A percentile compares a stretch with the other conserved stretches of the same genome.
Conservation (phyloP, 805 yeast genomes). For the Osmozyma mogii region DNA sequence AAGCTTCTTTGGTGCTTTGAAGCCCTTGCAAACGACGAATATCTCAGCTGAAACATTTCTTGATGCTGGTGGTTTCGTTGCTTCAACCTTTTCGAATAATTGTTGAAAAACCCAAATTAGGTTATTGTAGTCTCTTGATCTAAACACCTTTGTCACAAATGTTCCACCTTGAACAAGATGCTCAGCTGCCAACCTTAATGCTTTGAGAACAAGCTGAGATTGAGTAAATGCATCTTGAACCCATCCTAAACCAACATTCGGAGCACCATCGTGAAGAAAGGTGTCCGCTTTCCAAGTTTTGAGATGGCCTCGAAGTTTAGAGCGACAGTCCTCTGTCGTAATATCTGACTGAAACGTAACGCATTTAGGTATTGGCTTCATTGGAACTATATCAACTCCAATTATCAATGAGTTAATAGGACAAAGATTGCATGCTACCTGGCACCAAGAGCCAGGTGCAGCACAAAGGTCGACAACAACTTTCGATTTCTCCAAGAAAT, state of each 20-base stretch:
- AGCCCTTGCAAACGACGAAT: conserved; percentile 92
- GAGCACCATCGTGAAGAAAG: conserved; percentile 99
- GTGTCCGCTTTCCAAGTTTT: conserved; percentile 99
- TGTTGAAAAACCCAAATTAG: conserved; percentile 97
- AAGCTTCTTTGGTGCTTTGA: conserved; percentile 90
- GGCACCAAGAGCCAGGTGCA: conserved; percentile 99
- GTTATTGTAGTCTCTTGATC: conserved; percentile 98
- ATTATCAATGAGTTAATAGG: conserved; percentile 90
- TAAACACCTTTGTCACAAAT: conserved; percentile 91
- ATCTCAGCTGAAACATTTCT: conserved; percentile 99
- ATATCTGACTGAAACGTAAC: conserved; percentile 95
- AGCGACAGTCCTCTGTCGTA: conserved; percentile 96
- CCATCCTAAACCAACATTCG: conserved; percentile 99
- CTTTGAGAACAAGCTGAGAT: conserved; percentile 90
- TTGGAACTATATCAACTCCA: conserved; percentile 98
- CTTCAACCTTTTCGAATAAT: conserved; percentile 92
- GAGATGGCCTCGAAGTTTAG: conserved; percentile 89
- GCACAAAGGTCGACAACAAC: conserved; percentile 98
- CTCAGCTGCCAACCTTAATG: conserved; percentile 89
- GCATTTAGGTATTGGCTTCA: conserved; percentile 91
- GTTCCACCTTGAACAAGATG: conserved; percentile 88
- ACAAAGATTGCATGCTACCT: conserved; percentile 89
- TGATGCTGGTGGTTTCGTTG: conserved; percentile 98
- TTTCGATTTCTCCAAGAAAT: conserved; percentile 86
- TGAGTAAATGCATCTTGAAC: conserved; percentile 98